Evolutionary conservation across 78 protist species (phyloP), one percentile per base, ranked within the genome.

Genomic region (Dictyostelium capitatum): DNA sequence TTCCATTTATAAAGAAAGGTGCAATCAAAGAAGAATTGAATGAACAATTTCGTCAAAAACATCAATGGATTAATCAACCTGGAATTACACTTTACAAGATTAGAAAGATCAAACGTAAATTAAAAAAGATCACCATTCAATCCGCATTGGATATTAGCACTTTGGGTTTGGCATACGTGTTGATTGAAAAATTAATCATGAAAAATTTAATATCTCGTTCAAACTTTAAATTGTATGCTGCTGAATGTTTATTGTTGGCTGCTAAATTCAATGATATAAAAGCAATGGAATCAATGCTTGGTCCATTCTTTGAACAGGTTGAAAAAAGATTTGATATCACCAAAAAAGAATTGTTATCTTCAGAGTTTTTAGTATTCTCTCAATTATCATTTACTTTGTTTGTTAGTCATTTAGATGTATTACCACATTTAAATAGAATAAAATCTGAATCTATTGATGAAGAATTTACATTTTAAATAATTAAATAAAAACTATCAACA

Each of bases 11-110:
- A 15, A 73, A 75, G 28, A 85, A 85, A 47, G 92, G 83, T 62
- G 92, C 92, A 10, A 85, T 85, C 83, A 85, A 85, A 48, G 92
- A 85, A 62, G 92, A 85, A 30, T 46, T 85, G 7, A 85, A 85
- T 9, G 92, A 85, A 59, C 92, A 85, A 48, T 85, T 85, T 53
- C 19, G 83, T 41, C 92, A 85, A 72, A 85, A 85, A 62, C 92
- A 85, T 20, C 51, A 47, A 48, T 85, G 92, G 92, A 75, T 85
- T 11, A 80, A 12, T n/a, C 82, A 75, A 48, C 46, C 92, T 28
- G 83, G 92, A 59, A 47, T 85, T 3, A 85, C 92, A 5, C 62
- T 85, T 8, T 85, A 72, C 78, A 85, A 85, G 15, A 85, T 85
- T 59, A 53, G 92, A 72, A 85, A 85, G 48, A 43, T 85, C 6